Evolutionary conservation across 2,329 filamentous ascomycete genomes (phyloP).

Genomic region (Fusarium tjaetaba): DNA sequence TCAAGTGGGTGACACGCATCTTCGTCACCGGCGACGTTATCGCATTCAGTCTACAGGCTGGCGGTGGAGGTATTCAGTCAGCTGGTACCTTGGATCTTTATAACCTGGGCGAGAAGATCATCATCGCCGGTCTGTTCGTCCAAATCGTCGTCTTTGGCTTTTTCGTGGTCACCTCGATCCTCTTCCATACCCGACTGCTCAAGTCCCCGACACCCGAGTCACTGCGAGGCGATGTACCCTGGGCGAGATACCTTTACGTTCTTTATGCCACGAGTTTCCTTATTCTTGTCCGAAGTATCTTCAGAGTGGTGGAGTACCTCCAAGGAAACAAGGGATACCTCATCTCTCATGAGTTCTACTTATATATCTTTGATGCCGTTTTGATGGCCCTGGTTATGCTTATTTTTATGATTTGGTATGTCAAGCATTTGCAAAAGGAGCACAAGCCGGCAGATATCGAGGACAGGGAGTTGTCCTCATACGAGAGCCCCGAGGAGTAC

Average conservation of each 20-base stretch:
- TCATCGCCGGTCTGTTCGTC: not conserved
- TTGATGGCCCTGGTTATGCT: slow-evolving; percentile 11
- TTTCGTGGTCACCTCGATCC: slow-evolving; percentile 3
- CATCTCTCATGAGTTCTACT: slow-evolving; percentile 1
- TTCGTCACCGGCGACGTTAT: slow-evolving; percentile 7
- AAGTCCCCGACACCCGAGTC: not conserved
- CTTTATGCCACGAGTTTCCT: slow-evolving; percentile 11
- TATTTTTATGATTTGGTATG: slow-evolving; percentile 3
- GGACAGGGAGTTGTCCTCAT: not conserved
- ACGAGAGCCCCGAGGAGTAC: not conserved
- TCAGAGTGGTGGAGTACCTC: slow-evolving; percentile 1
- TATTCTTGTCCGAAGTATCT: slow-evolving; percentile 11
- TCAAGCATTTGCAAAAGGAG: not conserved
- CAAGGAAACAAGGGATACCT: slow-evolving; percentile 6
- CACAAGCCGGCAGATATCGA: not conserved
- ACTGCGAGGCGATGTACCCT: not conserved
- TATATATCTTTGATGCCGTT: slow-evolving; percentile 13
- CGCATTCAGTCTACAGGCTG: not conserved
- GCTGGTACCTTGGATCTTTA: not conserved
- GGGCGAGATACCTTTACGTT: slow-evolving; percentile 6
- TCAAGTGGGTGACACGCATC: slow-evolving; percentile 15
- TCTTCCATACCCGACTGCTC: not conserved
- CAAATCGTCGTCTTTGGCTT: slow-evolving; percentile 11
- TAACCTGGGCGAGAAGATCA: slow-evolving; percentile 8
- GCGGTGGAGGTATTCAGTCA: slow-evolving; percentile 10